Conservation (phyloP, 306 rosid genomes). For the Lotus japonicus region DNA sequence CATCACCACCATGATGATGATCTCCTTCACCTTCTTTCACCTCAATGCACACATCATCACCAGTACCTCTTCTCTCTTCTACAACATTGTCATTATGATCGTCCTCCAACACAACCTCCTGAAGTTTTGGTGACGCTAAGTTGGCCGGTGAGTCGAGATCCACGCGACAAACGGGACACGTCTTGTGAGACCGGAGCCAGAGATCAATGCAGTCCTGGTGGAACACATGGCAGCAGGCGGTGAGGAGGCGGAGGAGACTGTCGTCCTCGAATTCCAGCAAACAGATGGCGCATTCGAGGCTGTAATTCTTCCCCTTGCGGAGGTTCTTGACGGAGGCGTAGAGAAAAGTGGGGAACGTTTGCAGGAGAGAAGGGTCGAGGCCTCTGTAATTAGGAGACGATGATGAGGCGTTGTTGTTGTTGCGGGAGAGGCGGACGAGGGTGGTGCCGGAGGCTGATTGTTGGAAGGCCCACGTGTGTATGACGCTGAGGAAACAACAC, state of each 20-base stretch:
- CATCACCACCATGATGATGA: neutral
- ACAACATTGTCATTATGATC: neutral
- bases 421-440: neutral
- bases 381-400: slow-evolving; percentile 22
- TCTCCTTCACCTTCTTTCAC: slow-evolving; percentile 21
- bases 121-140: too few species aligned
- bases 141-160: slow-evolving; percentile 33
- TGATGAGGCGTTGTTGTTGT: too few species aligned
- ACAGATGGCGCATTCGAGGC: slow-evolving; percentile 66
- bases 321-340: slow-evolving; percentile 52
- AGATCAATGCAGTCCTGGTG: slow-evolving; percentile 66
- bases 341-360: slow-evolving; percentile 46
- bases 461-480: slow-evolving; percentile 21
- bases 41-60: slow-evolving; percentile 28
- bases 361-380: slow-evolving; percentile 36
- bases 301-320: slow-evolving; percentile 24
- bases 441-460: slow-evolving; percentile 6
- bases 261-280: slow-evolving; percentile 56
- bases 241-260: slow-evolving; percentile 38
- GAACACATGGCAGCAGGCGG: slow-evolving; percentile 54
- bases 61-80: neutral
- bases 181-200: slow-evolving; percentile 57
- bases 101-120: neutral
- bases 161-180: slow-evolving; percentile 71
- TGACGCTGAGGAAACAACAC: slow-evolving; percentile 18